Evolutionary conservation across 2,329 filamentous ascomycete genomes (phyloP), one percentile per base, ranked within the genome.

Genomic region (Penicillium corylophilum): DNA sequence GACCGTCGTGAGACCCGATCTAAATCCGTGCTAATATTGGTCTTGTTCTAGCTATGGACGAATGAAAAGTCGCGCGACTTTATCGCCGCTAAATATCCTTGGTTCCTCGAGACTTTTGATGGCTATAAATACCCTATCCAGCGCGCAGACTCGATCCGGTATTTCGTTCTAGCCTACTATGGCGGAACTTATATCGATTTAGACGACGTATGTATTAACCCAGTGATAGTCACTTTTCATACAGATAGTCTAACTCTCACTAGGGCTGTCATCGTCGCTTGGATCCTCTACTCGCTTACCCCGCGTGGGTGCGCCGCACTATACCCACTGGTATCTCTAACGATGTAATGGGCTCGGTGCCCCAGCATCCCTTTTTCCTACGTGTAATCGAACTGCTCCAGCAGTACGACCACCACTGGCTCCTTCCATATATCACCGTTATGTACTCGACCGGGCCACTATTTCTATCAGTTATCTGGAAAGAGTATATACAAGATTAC

Each of bases 151-250:
- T 79, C 87, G 5, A 88, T 93, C 62, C 82, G 89, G 45, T 93
- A 93, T 74, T 92, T 93, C 67, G 79, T 91, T 20, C 78, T 94
- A 29, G 80, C 85, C 47, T 83, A 89, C 70, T 92, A 83, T 66
- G 89, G 89, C 49, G 89, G 89, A 38, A 85, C 90, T 49, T 93
- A 93, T 71, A 84, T 93, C 60, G 89, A 94, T 65, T 74, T 93
- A 43, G 89, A 94, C 70, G 85, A 85, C 70, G 81, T 82, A 70
- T 39, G 80, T 67, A 31, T 48, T 31, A 10, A 12, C n/a, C 31
- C 12, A 2, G 2, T 33, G 10, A 24, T 8, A 44, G 41, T 16
- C 40, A 9, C 16, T 33, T 33, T 28, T 28, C 4, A n/a, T 31
- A 9, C 31, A 26, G 26, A 13, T 5, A 13, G 5, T 54, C 59